Evolutionary conservation across 495 filamentous ascomycete genomes (phyloP), one percentile per base, ranked within the genome.

Genomic region (Amphirosellinia nigrospora): DNA sequence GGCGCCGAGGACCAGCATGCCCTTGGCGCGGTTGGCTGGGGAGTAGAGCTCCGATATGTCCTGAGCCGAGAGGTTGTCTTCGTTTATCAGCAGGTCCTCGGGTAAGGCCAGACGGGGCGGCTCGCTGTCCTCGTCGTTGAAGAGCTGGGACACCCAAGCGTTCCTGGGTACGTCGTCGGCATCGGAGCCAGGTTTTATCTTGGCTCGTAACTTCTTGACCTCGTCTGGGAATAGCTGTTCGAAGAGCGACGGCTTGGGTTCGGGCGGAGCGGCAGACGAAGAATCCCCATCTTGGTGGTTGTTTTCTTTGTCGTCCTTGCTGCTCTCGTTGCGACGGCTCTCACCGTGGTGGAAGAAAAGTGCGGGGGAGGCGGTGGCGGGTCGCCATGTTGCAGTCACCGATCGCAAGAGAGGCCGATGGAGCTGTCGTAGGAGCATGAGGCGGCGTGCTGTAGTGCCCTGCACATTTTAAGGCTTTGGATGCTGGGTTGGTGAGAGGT

Each of bases 171-270:
- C 1, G 19, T 69, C 43, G 23, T 70, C 48, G 30, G 43, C 21
- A 7, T 61, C 21, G 32, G 52, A 52, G n/a, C 48, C 62, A 2
- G 19, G 13, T 46, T 59, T 50, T 26, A 23, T 21, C 32, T 55
- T 56, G 1, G 66, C 30, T 11, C 52, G 61, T 36, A 43, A 26
- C 52, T 64, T 70, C 60, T 74, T 74, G 11, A 77, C 77, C 50
- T 86, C 80, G 70, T 86, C 86, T 8, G 88, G 88, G 68, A 90
- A 89, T 0, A 90, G 81, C 72, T 86, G 82, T 41, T 87, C 85
- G 59, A 89, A 82, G n/a, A 89, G 80, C 9, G 87, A 84, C 45
- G 72, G 62, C 23, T 43, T 58, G 13, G 34, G 43, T 21, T 5
- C 59, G 1, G 41, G 46, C 13, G 52, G 50, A 28, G 64, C 39